Conservation (phyloP, 2,329 filamentous ascomycete genomes). For the Pseudocercospora pini-densiflorae region DNA sequence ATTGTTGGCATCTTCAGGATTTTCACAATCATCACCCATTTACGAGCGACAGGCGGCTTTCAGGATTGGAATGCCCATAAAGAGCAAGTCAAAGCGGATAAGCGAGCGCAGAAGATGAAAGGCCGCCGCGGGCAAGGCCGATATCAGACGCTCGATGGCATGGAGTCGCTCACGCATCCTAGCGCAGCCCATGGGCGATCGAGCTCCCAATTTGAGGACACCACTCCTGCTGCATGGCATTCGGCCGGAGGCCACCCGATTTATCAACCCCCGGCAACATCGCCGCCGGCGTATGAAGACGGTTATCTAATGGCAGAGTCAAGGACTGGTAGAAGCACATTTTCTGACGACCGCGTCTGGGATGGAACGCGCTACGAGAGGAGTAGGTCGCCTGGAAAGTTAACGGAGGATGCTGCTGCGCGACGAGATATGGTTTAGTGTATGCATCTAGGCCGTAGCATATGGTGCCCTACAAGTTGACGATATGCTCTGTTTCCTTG, state of each 20-base stretch:
- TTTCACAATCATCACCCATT: constrained; percentile 9
- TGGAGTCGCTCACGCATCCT: constrained; percentile 19
- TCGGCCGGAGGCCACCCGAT: constrained; percentile 6
- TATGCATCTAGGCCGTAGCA: neutral
- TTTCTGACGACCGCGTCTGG: constrained; percentile 6
- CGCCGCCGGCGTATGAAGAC: constrained; percentile 12
- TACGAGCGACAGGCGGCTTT: constrained; percentile 11
- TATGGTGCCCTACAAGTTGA: neutral
- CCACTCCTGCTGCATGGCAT: constrained; percentile 1
- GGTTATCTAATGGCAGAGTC: constrained; percentile 9
- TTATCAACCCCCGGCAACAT: constrained; percentile 8
- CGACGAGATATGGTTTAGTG: constrained; percentile 15
- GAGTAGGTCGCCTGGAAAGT: constrained; percentile 9
- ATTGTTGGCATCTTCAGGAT: constrained; percentile 2
- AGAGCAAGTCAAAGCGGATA: constrained; percentile 14
- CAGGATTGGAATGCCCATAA: constrained; percentile 10
- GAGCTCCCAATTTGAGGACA: constrained; percentile 4
- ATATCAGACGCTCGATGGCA: constrained; percentile 21
- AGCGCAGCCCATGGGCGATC: constrained; percentile 4
- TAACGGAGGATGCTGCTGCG: constrained; percentile 1
- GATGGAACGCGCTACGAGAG: constrained; percentile 13
- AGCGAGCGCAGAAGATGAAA: constrained; percentile 1
- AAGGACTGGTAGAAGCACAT: constrained; percentile 3
- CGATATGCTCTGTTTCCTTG: constrained; percentile 2
- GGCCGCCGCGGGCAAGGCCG: constrained; percentile 15